phyloP scores from a whole-genome alignment of 257 asterid species.

The Cynanchum wilfordii region DNA sequence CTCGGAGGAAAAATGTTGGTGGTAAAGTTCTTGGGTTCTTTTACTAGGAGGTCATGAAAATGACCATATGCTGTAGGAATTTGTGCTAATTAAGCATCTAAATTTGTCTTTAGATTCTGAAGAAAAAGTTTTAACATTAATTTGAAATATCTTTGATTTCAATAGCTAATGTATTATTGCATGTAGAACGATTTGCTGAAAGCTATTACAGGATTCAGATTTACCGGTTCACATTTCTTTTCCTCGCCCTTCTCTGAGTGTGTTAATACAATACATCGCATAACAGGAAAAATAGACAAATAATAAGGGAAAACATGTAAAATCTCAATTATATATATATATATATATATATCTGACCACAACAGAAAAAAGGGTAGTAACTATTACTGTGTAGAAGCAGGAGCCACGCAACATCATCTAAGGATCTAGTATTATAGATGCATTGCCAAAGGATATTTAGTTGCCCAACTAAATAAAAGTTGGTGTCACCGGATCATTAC shows the following conservation, averaged over 20 bases:
- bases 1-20: constrained; percentile 26
- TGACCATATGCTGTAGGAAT: background rate
- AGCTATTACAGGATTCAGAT: background rate
- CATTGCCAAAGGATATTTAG: constrained; percentile 60
- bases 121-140: background rate
- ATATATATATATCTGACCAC: background rate
- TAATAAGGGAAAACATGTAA: background rate
- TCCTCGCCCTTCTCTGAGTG: background rate
- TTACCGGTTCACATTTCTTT: no score
- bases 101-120: background rate
- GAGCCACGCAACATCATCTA: background rate
- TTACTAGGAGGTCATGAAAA: constrained; percentile 15
- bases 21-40: constrained; percentile 30
- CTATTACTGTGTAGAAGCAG: constrained; percentile 5
- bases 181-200: background rate
- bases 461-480: constrained; percentile 37
- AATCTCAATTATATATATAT: background rate
- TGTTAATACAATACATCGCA: background rate
- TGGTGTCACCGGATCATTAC: constrained; percentile 2
- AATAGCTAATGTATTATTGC: background rate
- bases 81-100: background rate
- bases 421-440: constrained; percentile 11
- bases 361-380: background rate
- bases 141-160: background rate
- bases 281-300: background rate